These are phyloP conservation scores for Boletus sp. DNA, from an alignment of 768 basidiomycete genomes.

Conservation along the genomic window DNA sequence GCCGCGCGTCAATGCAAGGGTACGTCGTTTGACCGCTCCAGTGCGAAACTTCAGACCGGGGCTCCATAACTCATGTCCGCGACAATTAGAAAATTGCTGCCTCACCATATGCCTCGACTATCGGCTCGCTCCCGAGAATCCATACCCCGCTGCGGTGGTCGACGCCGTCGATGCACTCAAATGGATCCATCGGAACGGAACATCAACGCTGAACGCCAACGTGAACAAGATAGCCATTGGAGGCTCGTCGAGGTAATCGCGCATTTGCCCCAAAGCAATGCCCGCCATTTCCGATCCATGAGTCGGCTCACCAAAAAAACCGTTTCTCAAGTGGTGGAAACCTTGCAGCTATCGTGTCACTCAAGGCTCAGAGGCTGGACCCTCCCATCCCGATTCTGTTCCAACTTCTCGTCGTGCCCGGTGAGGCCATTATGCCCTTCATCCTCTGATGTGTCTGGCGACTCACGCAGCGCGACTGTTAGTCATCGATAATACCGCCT, in stretches of 20 bases:
- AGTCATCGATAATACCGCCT: slow-evolving; percentile 69
- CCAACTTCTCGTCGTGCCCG: slow-evolving; percentile 66
- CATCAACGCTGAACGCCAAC: slow-evolving; percentile 45
- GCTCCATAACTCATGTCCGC: neutral
- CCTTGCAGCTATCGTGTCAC: slow-evolving; percentile 59
- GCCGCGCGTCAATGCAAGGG: slow-evolving; percentile 31
- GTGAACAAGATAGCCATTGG: slow-evolving; percentile 59
- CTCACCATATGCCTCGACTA: slow-evolving; percentile 69
- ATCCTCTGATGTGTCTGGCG: too few relatives aligned
- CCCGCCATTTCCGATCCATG: too few relatives aligned
- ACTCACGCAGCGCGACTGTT: neutral
- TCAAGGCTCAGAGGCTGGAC: slow-evolving; percentile 51
- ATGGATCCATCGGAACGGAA: slow-evolving; percentile 55
- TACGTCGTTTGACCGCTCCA: neutral
- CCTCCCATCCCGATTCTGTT: slow-evolving; percentile 57
- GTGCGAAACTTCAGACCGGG: too few relatives aligned
- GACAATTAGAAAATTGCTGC: slow-evolving; percentile 44
- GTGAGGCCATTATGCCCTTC: slow-evolving; percentile 13
- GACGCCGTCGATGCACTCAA: slow-evolving; percentile 65
- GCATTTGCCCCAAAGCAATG: too few relatives aligned
- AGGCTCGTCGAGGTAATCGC: slow-evolving; percentile 57
- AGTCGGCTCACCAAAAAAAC: too few relatives aligned
- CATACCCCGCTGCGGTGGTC: slow-evolving; percentile 68
- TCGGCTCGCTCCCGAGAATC: slow-evolving; percentile 66
- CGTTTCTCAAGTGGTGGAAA: slow-evolving; percentile 55